Evolutionary conservation across 139 green algal genomes (phyloP).

Genomic region (Diplosphaera chodatii): DNA sequence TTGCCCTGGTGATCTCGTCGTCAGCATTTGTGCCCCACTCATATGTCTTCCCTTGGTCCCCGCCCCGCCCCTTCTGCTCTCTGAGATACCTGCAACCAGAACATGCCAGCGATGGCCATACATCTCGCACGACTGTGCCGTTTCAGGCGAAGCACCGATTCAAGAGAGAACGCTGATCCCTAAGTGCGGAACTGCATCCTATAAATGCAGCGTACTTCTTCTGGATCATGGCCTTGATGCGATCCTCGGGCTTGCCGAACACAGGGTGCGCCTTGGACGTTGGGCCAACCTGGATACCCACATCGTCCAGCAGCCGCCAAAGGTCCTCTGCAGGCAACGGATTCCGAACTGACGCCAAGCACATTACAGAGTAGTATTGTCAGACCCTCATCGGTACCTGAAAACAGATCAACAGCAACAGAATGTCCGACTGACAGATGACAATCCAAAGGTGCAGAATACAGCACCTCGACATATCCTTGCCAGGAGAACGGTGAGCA

Average conservation of each 20-base stretch:
- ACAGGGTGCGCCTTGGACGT: background rate
- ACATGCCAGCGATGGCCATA: too few species aligned
- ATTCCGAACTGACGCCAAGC: too few species aligned
- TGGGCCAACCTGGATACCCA: background rate
- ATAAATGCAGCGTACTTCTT: conserved; percentile 4
- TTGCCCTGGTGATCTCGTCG: conserved; percentile 1
- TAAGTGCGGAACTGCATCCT: too few species aligned
- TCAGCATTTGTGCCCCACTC: conserved; percentile 7
- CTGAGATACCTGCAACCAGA: conserved; percentile 19
- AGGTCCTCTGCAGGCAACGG: conserved; percentile 16
- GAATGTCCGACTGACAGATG: too few species aligned
- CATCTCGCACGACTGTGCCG: background rate
- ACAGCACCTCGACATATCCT: too few species aligned
- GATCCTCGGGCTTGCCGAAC: conserved; percentile 13
- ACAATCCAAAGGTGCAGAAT: too few species aligned
- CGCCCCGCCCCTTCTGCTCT: conserved; percentile 4
- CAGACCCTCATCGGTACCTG: too few species aligned
- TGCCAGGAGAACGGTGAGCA: too few species aligned
- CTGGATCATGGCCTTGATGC: conserved; percentile 7
- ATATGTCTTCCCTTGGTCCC: background rate
- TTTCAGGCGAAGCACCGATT: background rate
- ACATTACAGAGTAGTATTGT: background rate
- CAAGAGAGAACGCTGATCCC: too few species aligned
- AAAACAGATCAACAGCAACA: too few species aligned
- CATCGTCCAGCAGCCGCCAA: conserved; percentile 12